Evolutionary conservation across 495 filamentous ascomycete species (phyloP).

Genomic region (Penicillium cosmopolitanum): DNA sequence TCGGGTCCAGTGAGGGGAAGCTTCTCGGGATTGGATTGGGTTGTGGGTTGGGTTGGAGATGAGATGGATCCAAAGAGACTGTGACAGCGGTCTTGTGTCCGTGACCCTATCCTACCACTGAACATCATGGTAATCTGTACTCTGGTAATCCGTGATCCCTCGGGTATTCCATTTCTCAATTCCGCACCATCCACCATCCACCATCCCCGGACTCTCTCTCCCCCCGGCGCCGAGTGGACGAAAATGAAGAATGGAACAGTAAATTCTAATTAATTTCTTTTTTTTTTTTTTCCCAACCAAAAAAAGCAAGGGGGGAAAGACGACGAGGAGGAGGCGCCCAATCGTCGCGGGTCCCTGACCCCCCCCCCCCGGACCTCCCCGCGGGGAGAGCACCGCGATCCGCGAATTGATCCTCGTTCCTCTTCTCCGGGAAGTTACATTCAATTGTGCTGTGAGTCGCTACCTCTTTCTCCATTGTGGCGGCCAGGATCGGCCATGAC

Average conservation of each 20-base stretch:
- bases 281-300: neutral
- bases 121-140: constrained; percentile 3
- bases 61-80: neutral
- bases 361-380: constrained; percentile 19
- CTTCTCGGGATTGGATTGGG: neutral
- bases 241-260: neutral
- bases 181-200: constrained; percentile 8
- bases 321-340: constrained; percentile 2
- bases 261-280: neutral
- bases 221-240: neutral
- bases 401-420: constrained; percentile 25
- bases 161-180: constrained; percentile 19
- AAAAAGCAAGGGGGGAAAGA: neutral
- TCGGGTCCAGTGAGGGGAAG: constrained; percentile 1
- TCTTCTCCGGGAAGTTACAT: constrained; percentile 28
- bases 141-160: constrained; percentile 19
- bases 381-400: constrained; percentile 23
- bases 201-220: constrained; percentile 7
- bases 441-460: neutral
- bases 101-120: neutral
- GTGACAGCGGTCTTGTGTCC: neutral
- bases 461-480: constrained; percentile 3
- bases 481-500: constrained; percentile 18
- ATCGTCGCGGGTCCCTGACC: constrained; percentile 10
- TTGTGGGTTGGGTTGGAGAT: neutral